phyloP scores from a whole-genome alignment of 2,329 filamentous ascomycete genomes.

The Neopestalotiopsis clavispora region DNA sequence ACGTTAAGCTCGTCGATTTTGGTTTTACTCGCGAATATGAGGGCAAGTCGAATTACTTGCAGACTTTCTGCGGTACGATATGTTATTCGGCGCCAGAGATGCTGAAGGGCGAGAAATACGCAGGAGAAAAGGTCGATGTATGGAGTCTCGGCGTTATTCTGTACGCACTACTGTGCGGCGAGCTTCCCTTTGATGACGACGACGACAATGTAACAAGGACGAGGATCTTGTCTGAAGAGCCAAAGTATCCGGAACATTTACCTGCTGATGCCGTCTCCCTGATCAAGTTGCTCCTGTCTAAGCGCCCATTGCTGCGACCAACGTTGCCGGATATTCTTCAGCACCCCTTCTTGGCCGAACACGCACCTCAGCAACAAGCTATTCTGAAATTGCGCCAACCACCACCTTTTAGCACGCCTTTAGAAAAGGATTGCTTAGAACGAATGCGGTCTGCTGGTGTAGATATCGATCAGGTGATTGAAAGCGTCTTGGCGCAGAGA shows the following conservation, averaged over 20 bases:
- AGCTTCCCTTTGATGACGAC: conserved; percentile 95
- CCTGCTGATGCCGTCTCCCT: conserved; percentile 78
- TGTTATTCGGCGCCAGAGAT: conserved; percentile 99
- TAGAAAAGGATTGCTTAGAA: conserved; percentile 91
- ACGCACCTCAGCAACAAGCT: conserved; percentile 85
- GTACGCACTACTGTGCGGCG: conserved; percentile 81
- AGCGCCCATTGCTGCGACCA: conserved; percentile 84
- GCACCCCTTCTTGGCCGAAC: conserved; percentile 85
- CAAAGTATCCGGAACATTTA: conserved; percentile 81
- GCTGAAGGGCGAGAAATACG: conserved; percentile 98
- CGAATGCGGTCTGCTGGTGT: conserved; percentile 94
- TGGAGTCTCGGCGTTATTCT: conserved; percentile 90
- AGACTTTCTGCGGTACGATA: conserved; percentile 97
- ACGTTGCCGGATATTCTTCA: conserved; percentile 82
- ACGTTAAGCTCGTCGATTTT: conserved; percentile 97
- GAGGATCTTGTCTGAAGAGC: conserved; percentile 84
- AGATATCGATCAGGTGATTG: conserved; percentile 91
- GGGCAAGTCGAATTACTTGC: conserved; percentile 89
- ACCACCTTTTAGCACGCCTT: conserved; percentile 79
- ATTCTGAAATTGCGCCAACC: conserved; percentile 84
- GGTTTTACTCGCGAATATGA: conserved; percentile 98
- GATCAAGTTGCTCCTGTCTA: conserved; percentile 82
- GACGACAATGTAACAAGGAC: conserved; percentile 86
- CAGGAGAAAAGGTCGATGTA: conserved; percentile 96
- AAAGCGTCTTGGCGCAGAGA: conserved; percentile 87